Evolutionary conservation across 352 stramenopile genomes (phyloP).

Genomic region (Globisporangium apiculatum): DNA sequence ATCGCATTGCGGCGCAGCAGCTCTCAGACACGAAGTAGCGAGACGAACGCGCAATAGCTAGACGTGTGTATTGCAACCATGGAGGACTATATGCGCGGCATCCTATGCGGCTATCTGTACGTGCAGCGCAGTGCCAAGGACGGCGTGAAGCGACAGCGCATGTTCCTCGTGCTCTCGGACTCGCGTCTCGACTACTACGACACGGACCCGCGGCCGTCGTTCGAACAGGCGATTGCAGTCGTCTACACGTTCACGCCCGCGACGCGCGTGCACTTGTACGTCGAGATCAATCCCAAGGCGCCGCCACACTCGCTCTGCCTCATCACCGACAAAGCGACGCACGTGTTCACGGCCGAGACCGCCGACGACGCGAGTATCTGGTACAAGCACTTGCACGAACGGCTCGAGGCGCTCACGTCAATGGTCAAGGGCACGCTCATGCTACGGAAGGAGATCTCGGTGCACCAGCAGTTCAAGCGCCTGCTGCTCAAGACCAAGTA

Average conservation of each 20-base stretch:
- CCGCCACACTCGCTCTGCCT: slow-evolving; percentile 54
- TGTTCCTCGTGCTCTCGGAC: slow-evolving; percentile 71
- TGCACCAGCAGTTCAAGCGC: slow-evolving; percentile 44
- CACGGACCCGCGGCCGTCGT: slow-evolving; percentile 49
- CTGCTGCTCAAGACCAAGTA: slow-evolving; percentile 56
- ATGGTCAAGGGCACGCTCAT: slow-evolving; percentile 45
- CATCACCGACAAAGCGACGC: slow-evolving; percentile 47
- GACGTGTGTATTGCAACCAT: slow-evolving; percentile 14
- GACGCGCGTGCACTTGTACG: slow-evolving; percentile 48
- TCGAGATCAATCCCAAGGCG: slow-evolving; percentile 53
- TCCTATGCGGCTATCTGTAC: slow-evolving; percentile 57
- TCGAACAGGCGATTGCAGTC: slow-evolving; percentile 44
- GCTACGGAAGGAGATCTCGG: slow-evolving; percentile 43
- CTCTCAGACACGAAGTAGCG: too few species aligned
- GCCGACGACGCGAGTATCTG: slow-evolving; percentile 38
- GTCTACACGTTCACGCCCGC: slow-evolving; percentile 40
- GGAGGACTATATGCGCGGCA: slow-evolving; percentile 69
- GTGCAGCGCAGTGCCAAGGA: slow-evolving; percentile 45
- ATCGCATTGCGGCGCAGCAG: too few species aligned
- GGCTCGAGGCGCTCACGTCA: slow-evolving; percentile 36
- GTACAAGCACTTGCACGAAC: slow-evolving; percentile 39
- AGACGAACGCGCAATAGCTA: too few species aligned
- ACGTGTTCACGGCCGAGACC: slow-evolving; percentile 55
- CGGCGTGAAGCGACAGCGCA: slow-evolving; percentile 40
- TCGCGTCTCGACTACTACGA: slow-evolving; percentile 73